A percentile compares a stretch with the other conserved stretches of the same genome.
These are phyloP conservation scores for Clathrospora elynae DNA, from an alignment of 2,329 filamentous ascomycete genomes.

Conservation along the genomic window DNA sequence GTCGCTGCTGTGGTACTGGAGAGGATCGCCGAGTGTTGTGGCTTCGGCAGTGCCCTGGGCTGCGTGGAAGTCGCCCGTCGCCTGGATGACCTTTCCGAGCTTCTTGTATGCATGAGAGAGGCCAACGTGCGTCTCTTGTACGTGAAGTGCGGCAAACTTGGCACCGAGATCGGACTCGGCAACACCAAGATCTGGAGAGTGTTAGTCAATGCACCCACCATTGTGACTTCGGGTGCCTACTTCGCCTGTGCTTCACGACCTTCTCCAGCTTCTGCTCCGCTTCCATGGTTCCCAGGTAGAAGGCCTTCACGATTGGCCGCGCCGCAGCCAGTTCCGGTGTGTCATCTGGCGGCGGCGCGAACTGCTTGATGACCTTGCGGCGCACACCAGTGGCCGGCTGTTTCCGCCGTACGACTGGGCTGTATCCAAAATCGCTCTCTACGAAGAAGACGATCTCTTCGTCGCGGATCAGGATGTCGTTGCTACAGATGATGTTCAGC, in stretches of 20 bases:
- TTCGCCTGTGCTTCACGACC: conserved; percentile 87
- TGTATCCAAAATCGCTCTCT: conserved; percentile 99
- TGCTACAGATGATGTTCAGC: conserved; percentile 91
- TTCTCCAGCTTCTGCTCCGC: conserved; percentile 96
- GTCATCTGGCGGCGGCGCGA: conserved; percentile 95
- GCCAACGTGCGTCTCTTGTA: conserved; percentile 88
- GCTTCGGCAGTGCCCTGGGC: conserved; percentile 96
- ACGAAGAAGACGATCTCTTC: conserved; percentile 98
- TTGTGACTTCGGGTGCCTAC: conserved; percentile 56
- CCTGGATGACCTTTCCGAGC: conserved; percentile 90
- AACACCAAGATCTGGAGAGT: conserved; percentile 75
- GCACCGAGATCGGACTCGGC: conserved; percentile 92
- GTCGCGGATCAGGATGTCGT: conserved; percentile 89
- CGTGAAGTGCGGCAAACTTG: conserved; percentile 82
- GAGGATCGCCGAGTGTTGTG: conserved; percentile 88
- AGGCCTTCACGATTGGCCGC: conserved; percentile 88
- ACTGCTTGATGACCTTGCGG: conserved; percentile 95
- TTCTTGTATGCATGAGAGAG: conserved; percentile 91
- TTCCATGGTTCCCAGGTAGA: conserved; percentile 95
- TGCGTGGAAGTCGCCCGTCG: conserved; percentile 91
- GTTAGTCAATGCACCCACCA: conserved; percentile 29
- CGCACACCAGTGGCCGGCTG: conserved; percentile 95
- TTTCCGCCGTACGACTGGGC: conserved; percentile 91
- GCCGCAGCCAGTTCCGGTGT: conserved; percentile 92
- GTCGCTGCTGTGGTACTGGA: conserved; percentile 93